Base-by-base conservation (phyloP, 192 early-diverging fungal genomes). In the Linderina pennispora region DNA sequence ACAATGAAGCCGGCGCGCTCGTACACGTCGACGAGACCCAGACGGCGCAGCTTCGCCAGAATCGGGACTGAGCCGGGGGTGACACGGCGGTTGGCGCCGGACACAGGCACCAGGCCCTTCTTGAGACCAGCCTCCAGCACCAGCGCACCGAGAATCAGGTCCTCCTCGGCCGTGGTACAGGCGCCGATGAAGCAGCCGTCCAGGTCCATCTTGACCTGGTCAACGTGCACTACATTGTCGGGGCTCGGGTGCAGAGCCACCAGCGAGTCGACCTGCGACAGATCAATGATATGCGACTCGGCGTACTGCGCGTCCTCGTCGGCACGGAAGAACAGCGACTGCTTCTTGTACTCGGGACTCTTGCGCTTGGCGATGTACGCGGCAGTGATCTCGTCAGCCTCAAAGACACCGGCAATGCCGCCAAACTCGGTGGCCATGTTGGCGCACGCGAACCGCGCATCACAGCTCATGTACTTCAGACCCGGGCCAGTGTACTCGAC, bases 361-460 rank as follows among this genome's bases (percentile, higher is more conserved):
- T 80, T 83, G 70, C 89, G 80, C 70, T 84, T 80, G 50, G 75
- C 66, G 55, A 87, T 72, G 46, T 75, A 89, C 3, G 82, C 77
- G 14, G 87, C 83, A 11, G 84, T 89, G 50, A 76, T 75, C 74
- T 82, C 78, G 46, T 87, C 82, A 23, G 78, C 80, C 62, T 80
- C 84, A 62, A 81, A 90, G 48, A 89, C 86, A 36, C 86, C 86
- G 39, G 86, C 86, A 65, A 89, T 89, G 43, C 82, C 86, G 45
- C 86, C 86, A 78, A 89, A 89, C 64, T 89, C 86, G 43, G 86
- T 89, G 50, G 83, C 77, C 86, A 90, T 90, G 75, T 86, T 87
- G 57, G 86, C 72, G 53, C 85, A 78, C 18, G 86, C 84, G 54
- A 90, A 86, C 36, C 87, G 78, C 22, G 84, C 86, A 65, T 90